Evolutionary conservation across 768 basidiomycete species (phyloP), one percentile per base, ranked within the genome.

Genomic region (Tremella mesenterica): DNA sequence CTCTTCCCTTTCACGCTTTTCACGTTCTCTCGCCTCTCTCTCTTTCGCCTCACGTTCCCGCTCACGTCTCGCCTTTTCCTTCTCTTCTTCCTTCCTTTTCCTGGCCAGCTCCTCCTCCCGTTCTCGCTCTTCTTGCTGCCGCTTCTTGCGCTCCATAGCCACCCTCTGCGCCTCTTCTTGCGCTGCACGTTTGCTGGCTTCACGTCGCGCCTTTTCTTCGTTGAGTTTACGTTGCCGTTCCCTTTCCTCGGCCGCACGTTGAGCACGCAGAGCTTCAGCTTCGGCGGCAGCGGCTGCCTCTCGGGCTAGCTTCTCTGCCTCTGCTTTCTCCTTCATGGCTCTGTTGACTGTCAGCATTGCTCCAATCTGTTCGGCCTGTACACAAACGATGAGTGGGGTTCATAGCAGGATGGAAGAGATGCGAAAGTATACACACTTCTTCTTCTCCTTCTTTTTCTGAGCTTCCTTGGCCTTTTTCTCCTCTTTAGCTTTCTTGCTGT

Each of bases 401-500:
- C n/a, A n/a, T n/a, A n/a, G n/a, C n/a, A n/a, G n/a, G n/a, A n/a
- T n/a, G n/a, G n/a, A 23, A 16, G 7, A 25, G 25, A 21, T 18
- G 48, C 27, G 60, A 51, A 52, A 29, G 23, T 68, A 2, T 1
- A 63, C 78, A 50, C 62, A 93, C 91, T 78, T 84, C 81, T 90
- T 91, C 78, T 96, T 96, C 75, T 96, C 95, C 80, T 96, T 99
- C 81, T 95, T 97, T 81, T 92, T 92, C 81, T 95, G 91, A 76
- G 89, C 88, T 58, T 84, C 86, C 71, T 86, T 86, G 73, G 88
- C 88, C 75, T 82, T 83, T 80, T 95, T 93, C 51, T 83, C 85
- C 76, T 95, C 92, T 63, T 82, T 81, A 69, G 95, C 90, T 69
- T 85, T 85, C 45, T 82, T 79, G 27, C 81, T 74, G 74, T 88